These are phyloP conservation scores for Colletotrichum filicis DNA, from an alignment of 2,329 filamentous ascomycete genomes.

Conservation along the genomic window DNA sequence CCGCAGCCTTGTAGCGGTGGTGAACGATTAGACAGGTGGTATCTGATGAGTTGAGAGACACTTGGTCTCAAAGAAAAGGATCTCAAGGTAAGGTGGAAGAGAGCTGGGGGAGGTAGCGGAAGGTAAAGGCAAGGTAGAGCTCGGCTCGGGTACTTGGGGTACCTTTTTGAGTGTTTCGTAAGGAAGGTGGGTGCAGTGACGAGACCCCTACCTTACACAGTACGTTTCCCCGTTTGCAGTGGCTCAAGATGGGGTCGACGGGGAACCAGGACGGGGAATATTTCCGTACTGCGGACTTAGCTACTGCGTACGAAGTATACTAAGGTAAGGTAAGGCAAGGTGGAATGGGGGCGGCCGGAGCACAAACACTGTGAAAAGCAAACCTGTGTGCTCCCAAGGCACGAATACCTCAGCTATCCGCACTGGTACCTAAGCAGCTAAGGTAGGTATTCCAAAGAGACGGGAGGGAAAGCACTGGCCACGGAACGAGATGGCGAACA, in stretches of 20 bases:
- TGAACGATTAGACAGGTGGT: not conserved
- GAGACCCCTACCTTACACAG: constrained; percentile 6
- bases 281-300: not conserved
- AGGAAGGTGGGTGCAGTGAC: constrained; percentile 13
- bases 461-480: not conserved
- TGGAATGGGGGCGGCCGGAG: not conserved
- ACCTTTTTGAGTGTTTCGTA: constrained; percentile 20
- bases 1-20: not conserved
- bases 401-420: not conserved
- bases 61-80: not conserved
- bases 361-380: not conserved
- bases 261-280: not conserved
- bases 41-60: constrained; percentile 1
- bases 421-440: no score
- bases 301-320: no score
- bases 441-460: not conserved
- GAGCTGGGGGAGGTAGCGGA: not conserved
- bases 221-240: constrained; percentile 17
- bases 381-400: not conserved
- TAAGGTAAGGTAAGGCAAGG: not conserved
- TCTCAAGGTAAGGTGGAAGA: not conserved
- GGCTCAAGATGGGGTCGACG: not conserved
- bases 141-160: constrained; percentile 13
- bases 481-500: not conserved
- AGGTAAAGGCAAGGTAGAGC: constrained; percentile 16